Percentiles rank a stretch among this genome's conserved stretches.
These are phyloP conservation scores for Emmonsiellopsis sp. DNA, from an alignment of 2,329 filamentous ascomycete species.

Conservation along the genomic window DNA sequence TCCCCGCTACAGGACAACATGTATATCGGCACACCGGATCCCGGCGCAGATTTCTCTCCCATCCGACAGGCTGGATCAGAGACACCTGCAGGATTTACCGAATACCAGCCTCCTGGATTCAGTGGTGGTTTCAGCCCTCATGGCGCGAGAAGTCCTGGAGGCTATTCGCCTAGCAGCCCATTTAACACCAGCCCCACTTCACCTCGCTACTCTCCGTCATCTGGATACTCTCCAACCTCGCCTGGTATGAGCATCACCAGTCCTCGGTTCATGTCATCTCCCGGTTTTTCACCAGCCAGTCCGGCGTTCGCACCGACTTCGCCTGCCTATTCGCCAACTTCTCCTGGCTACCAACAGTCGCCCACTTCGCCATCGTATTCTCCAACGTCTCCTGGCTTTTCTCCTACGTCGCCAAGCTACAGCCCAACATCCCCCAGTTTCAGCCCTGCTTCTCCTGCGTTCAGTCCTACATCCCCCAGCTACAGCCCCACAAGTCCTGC, in stretches of 20 bases:
- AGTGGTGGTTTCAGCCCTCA: slow-evolving; percentile 58
- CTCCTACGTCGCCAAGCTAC: slow-evolving; percentile 53
- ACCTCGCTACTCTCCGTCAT: slow-evolving; percentile 55
- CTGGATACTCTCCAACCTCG: slow-evolving; percentile 65
- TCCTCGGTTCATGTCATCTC: slow-evolving; percentile 47
- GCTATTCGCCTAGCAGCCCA: slow-evolving; percentile 61
- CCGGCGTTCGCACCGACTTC: slow-evolving; percentile 53
- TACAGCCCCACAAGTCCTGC: slow-evolving; percentile 49
- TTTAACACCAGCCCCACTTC: slow-evolving; percentile 66
- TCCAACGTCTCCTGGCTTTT: slow-evolving; percentile 47
- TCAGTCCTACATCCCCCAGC: slow-evolving; percentile 50
- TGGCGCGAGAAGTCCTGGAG: slow-evolving; percentile 55
- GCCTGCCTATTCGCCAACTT: slow-evolving; percentile 48
- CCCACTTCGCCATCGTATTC: slow-evolving; percentile 49
- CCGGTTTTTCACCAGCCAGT: slow-evolving; percentile 46
- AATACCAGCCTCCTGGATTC: slow-evolving; percentile 63
- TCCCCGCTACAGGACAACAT: slow-evolving; percentile 53
- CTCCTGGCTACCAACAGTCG: slow-evolving; percentile 48
- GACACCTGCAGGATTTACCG: slow-evolving; percentile 47
- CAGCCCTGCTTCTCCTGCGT: slow-evolving; percentile 42
- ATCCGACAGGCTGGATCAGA: slow-evolving; percentile 62
- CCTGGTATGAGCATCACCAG: slow-evolving; percentile 53
- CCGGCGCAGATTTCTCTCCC: slow-evolving; percentile 59
- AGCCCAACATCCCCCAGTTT: slow-evolving; percentile 51
- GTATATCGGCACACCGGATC: slow-evolving; percentile 54